Evolutionary conservation across 495 filamentous ascomycete species (phyloP), one percentile per base, ranked within the genome.

Genomic region (Hypoxylon intermedium): DNA sequence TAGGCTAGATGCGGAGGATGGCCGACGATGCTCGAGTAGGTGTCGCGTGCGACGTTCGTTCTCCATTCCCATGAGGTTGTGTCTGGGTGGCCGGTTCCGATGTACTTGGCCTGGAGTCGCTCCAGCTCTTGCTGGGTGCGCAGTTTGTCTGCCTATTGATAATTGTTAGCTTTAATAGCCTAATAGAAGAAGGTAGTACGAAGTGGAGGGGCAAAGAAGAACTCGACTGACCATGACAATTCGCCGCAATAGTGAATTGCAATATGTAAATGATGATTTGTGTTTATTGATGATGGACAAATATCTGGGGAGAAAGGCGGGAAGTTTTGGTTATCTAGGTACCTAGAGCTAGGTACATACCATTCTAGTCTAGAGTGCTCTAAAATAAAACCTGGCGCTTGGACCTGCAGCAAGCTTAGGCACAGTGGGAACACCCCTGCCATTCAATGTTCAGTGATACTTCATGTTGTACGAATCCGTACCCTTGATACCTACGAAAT

Each of bases 21-120:
- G 15, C 94, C 94, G 64, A 97, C 83, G 67, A 94, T 91, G 54
- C 83, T 89, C 7, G 92, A 84, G 69, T 87, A 90, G 30, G 84
- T 89, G 74, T 96, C 92, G 65, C 90, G 89, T 60, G 93, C 82
- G 69, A 94, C 88, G 74, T 99, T 99, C 24, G 87, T 89, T 44
- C 86, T 84, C 92, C 93, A 99, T 79, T 99, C 94, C 85, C 83
- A 92, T 69, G 89, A 92, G 12, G 94, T 97, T 6, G 95, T 98
- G 77, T 99, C 94, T 45, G 94, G 91, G 75, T 97, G 93, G n/a
- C 95, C 95, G 9, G 93, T 98, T 71, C 94, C 94, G 68, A 98
- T 79, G 79, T 94, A 95, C 44, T 92, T 92, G 65, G 91, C 84
- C 76, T 98, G 94, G 9, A 98, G 89, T 58, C 89, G 85, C 77